A percentile compares a stretch with the other conserved stretches of the same genome.
Conservation (phyloP, 2,329 filamentous ascomycete genomes). For the Hysterium pulicare region DNA sequence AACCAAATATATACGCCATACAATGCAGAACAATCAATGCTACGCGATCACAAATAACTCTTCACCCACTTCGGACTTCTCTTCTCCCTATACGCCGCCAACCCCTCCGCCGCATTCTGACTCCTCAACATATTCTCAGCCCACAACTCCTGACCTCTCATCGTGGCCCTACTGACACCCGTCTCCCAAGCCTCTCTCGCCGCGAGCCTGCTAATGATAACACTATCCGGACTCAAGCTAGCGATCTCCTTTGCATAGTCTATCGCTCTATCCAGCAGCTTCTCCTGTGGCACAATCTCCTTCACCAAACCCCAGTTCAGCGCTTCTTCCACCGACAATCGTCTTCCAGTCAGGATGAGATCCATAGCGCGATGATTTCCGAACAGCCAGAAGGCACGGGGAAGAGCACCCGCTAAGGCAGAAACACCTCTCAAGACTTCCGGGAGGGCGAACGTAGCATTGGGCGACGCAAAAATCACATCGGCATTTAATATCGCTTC, state of each 20-base stretch:
- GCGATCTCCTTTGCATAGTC: conserved; percentile 19
- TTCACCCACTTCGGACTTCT: conserved; percentile 14
- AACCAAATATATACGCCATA: not conserved
- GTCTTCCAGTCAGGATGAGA: conserved; percentile 44
- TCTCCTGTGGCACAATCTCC: conserved; percentile 23
- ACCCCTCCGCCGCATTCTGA: conserved; percentile 15
- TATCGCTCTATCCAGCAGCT: conserved; percentile 15
- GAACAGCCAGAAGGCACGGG: conserved; percentile 43
- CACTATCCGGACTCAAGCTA: conserved; percentile 17
- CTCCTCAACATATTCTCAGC: conserved; percentile 30
- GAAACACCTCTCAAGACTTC: conserved; percentile 50
- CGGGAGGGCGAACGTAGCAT: conserved; percentile 48
- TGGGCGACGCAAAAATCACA: conserved; percentile 48
- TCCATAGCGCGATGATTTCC: conserved; percentile 46
- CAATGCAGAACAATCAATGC: not conserved
- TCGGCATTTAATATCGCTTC: conserved; percentile 52
- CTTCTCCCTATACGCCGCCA: conserved; percentile 18
- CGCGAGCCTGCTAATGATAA: conserved; percentile 16
- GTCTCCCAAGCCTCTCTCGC: conserved; percentile 21
- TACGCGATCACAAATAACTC: conserved; percentile 8
- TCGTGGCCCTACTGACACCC: conserved; percentile 28
- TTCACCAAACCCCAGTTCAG: conserved; percentile 34
- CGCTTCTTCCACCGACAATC: conserved; percentile 40
- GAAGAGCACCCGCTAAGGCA: conserved; percentile 48
- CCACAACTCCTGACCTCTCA: conserved; percentile 30